Conservation (phyloP, 257 asterid genomes). For the Craterostigma plantagineum region DNA sequence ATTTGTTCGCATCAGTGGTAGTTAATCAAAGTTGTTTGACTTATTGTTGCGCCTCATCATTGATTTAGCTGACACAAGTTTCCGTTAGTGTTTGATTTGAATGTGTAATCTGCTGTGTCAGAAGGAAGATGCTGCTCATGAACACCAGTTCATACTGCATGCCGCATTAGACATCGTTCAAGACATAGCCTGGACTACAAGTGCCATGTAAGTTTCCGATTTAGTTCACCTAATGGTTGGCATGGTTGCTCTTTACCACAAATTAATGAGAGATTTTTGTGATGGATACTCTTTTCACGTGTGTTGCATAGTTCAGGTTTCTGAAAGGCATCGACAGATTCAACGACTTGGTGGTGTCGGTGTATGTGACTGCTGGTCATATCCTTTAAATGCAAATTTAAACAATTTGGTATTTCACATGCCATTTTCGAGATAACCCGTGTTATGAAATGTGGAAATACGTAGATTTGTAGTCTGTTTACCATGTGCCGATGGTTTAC, state of each 20-base stretch:
- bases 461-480: not conserved
- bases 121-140: constrained; percentile 98
- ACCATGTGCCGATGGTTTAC: too few relatives aligned
- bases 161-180: constrained; percentile 91
- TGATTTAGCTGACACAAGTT: too few relatives aligned
- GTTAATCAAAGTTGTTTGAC: too few relatives aligned
- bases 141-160: constrained; percentile 87
- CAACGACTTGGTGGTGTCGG: constrained; percentile 90
- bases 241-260: too few relatives aligned
- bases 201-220: constrained; percentile 68
- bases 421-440: too few relatives aligned
- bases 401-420: too few relatives aligned
- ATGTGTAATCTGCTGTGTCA: constrained; percentile 5
- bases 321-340: constrained; percentile 69
- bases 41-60: too few relatives aligned
- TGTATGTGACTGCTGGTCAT: constrained; percentile 96
- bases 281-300: too few relatives aligned
- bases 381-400: constrained; percentile 34
- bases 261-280: too few relatives aligned
- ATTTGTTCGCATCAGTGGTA: too few relatives aligned
- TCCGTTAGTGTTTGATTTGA: too few relatives aligned
- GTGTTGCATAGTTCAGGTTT: constrained; percentile 31
- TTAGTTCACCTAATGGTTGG: constrained; percentile 4
- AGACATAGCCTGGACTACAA: constrained; percentile 93
- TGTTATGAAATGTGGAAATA: too few relatives aligned